Base-by-base conservation (phyloP, 306 rosid genomes). In the Dicorynia guianensis region DNA sequence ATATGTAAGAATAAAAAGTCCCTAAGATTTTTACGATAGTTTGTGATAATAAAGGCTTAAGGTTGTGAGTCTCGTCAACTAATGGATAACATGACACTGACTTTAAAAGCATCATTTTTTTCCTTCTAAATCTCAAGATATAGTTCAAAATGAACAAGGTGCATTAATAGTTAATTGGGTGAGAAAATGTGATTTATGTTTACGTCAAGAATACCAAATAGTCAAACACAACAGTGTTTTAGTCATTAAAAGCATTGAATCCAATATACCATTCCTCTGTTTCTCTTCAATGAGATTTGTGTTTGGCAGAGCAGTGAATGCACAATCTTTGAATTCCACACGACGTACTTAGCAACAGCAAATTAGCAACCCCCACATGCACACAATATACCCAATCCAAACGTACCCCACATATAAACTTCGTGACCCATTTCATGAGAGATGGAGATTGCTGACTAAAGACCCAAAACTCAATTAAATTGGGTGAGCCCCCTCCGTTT, bases 401-500 rank as follows among this genome's bases (percentile, higher is more conserved):
- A 44, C 9, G 48, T 0, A 17, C 61, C 34, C 35, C 59, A 13
- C 78, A 55, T 59, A 64, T 49, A 75, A 73, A 75, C 11, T 75
- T 38, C 72, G 70, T 79, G 84, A 83, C 76, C 25, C 57, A 53
- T 47, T 74, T 79, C 67, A 83, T 74, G 78, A 34, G 59, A 79
- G 75, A 34, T 63, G 17, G 69, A 56, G 75, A 76, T 59, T 47
- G 83, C 47, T 66, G 81, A 79, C 78, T 40, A 42, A 66, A 75
- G 75, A 48, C 59, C 52, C 74, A 54, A 59, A 70, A 66, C 18
- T 73, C 76, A 63, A 66, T 73, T 83, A 78, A 73, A 62, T 78
- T 67, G 77, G 62, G 50, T 56, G 35, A 60, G 85, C 43, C 43
- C 72, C 78, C 76, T 71, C 71, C 76, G n/a, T 10, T 66, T 74